A percentile compares a stretch with the other conserved stretches of the same genome.
These are phyloP conservation scores for Evernia prunastri DNA, from an alignment of 495 filamentous ascomycete species.

Conservation along the genomic window DNA sequence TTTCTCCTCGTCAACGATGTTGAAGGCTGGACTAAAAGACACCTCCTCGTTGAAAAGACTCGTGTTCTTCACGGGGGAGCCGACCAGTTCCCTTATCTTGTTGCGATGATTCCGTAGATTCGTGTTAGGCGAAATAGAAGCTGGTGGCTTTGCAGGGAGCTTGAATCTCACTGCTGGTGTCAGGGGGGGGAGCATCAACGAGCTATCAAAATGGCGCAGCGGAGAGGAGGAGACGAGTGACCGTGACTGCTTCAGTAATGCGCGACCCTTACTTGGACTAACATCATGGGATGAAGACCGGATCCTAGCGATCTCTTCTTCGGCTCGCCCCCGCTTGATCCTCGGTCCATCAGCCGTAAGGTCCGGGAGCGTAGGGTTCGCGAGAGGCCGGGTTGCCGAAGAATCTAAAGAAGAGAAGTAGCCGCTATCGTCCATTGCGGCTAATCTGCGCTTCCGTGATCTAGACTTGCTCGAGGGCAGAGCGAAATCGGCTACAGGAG, in stretches of 20 bases:
- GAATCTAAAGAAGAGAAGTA: conserved; percentile 98
- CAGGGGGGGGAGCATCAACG: conserved; percentile 68
- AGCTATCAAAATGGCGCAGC: conserved; percentile 46
- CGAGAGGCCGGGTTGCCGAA: conserved; percentile 68
- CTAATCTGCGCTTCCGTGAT: conserved; percentile 65
- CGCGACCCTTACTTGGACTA: conserved; percentile 64
- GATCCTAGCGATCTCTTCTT: conserved; percentile 92
- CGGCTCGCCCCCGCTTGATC: conserved; percentile 81
- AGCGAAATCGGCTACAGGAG: conserved; percentile 54
- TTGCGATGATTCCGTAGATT: conserved; percentile 90
- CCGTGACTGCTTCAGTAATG: conserved; percentile 40
- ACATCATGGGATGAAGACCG: conserved; percentile 83
- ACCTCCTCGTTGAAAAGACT: conserved; percentile 55
- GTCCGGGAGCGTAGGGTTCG: conserved; percentile 62
- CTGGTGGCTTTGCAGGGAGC: conserved; percentile 70
- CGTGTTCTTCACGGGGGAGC: conserved; percentile 73
- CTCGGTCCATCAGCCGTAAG: conserved; percentile 63
- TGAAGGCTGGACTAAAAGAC: conserved; percentile 75
- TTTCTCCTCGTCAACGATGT: conserved; percentile 38
- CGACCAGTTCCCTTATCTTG: conserved; percentile 77
- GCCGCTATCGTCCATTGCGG: conserved; percentile 85
- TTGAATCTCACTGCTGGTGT: conserved; percentile 85
- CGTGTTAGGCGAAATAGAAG: conserved; percentile 88
- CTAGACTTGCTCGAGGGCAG: conserved; percentile 49
- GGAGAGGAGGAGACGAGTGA: conserved; percentile 54